These are phyloP conservation scores for Rubus parviflorus DNA, from an alignment of 306 rosid genomes.

Conservation along the genomic window DNA sequence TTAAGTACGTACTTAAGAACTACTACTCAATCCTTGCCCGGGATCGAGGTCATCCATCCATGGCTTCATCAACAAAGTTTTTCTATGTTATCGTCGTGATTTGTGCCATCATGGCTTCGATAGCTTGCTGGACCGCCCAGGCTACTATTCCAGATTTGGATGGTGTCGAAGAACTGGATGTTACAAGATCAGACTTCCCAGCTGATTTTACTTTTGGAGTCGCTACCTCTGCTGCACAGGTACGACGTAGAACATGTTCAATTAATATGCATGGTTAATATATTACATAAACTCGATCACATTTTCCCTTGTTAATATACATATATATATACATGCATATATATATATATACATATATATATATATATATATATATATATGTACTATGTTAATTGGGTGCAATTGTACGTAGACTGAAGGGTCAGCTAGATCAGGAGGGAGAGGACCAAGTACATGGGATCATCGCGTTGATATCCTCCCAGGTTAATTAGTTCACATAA, in stretches of 20 bases:
- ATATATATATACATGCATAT: too few relatives aligned
- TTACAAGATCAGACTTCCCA: constrained; percentile 6
- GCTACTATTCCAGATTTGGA: not conserved
- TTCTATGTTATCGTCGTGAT: not conserved
- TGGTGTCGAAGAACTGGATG: not conserved
- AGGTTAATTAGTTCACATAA: constrained; percentile 6
- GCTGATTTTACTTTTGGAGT: constrained; percentile 5
- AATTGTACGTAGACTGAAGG: constrained; percentile 15
- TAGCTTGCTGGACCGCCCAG: not conserved
- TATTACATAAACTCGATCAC: not conserved
- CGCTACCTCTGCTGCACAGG: constrained; percentile 11
- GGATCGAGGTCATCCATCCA: not conserved
- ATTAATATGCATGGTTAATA: not conserved
- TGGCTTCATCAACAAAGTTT: not conserved
- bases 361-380: too few relatives aligned
- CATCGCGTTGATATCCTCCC: constrained; percentile 12
- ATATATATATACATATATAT: too few relatives aligned
- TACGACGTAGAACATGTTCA: not conserved
- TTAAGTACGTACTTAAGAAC: not conserved
- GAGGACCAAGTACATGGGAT: constrained; percentile 20
- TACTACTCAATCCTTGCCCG: not conserved
- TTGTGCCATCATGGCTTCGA: not conserved
- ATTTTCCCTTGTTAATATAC: not conserved
- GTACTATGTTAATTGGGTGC: not conserved
- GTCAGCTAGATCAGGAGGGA: constrained; percentile 10